Evolutionary conservation across 306 rosid species (phyloP).

Genomic region (Corylus heterophylla): DNA sequence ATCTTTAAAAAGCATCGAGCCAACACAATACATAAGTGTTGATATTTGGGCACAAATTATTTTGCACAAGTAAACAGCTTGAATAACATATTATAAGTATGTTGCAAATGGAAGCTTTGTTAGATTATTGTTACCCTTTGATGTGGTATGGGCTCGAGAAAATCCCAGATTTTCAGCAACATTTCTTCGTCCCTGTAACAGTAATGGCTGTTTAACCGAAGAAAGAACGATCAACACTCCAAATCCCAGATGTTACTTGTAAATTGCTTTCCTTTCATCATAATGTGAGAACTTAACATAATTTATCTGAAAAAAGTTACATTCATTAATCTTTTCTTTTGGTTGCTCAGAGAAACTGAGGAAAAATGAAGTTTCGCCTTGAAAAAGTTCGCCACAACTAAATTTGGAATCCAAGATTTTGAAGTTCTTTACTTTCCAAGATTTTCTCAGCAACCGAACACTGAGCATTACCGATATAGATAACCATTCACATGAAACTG

Average conservation of each 20-base stretch:
- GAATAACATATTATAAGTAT: not conserved
- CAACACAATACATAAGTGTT: not conserved
- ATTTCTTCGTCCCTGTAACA: conserved; percentile 25
- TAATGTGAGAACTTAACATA: not conserved
- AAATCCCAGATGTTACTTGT: not conserved
- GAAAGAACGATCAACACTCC: not conserved
- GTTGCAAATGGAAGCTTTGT: not conserved
- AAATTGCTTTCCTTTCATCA: not conserved
- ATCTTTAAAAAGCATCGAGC: not conserved
- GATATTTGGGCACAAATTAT: not conserved
- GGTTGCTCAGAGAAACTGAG: not conserved
- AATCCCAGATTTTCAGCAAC: conserved; percentile 15
- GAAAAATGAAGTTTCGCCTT: not conserved
- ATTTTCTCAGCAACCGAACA: not conserved
- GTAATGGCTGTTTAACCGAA: not conserved
- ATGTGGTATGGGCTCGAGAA: conserved; percentile 16
- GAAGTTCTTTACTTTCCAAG: not conserved
- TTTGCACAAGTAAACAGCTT: not conserved
- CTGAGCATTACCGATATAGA: not conserved
- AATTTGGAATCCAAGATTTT: not conserved
- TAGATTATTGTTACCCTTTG: conserved; percentile 16
- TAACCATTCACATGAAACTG: not conserved
- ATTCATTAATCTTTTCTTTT: not conserved
- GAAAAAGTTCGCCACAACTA: not conserved
- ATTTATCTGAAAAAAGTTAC: not conserved